These are phyloP conservation scores for Cercospora nicotianae DNA, from an alignment of 2,329 filamentous ascomycete species.

Conservation along the genomic window DNA sequence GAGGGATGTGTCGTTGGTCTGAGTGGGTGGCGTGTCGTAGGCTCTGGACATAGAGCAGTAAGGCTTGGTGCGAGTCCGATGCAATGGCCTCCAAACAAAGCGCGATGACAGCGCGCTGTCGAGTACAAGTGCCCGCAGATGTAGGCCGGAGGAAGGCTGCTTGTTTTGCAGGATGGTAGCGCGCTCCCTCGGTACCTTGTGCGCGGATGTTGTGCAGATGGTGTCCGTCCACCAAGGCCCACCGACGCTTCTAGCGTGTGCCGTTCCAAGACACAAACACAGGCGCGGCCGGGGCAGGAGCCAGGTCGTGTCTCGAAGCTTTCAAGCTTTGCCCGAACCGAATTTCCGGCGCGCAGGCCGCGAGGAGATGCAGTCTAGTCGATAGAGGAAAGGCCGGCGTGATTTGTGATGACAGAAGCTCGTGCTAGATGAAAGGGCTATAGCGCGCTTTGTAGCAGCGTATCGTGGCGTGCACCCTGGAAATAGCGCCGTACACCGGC, in stretches of 20 bases:
- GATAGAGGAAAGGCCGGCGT: constrained; percentile 31
- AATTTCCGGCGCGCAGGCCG: constrained; percentile 32
- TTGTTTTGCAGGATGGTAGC: constrained; percentile 44
- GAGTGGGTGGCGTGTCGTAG: constrained; percentile 36
- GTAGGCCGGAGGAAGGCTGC: constrained; percentile 35
- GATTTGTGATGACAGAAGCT: constrained; percentile 24
- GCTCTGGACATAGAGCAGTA: constrained; percentile 47
- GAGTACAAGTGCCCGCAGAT: constrained; percentile 39
- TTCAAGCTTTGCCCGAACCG: constrained; percentile 31
- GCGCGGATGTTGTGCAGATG: constrained; percentile 53
- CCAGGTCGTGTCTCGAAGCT: constrained; percentile 24
- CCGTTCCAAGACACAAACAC: constrained; percentile 25
- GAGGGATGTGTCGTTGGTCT: constrained; percentile 42
- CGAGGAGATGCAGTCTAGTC: constrained; percentile 30
- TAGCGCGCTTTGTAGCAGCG: constrained; percentile 33
- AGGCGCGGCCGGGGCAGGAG: constrained; percentile 22
- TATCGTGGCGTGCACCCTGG: constrained; percentile 41
- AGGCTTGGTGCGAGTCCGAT: constrained; percentile 31
- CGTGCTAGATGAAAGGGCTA: constrained; percentile 32
- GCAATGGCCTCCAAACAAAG: constrained; percentile 37
- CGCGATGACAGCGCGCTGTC: constrained; percentile 39
- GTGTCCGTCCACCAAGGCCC: constrained; percentile 34
- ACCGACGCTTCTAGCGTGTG: constrained; percentile 37
- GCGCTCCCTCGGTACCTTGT: constrained; percentile 44
- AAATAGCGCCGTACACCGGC: constrained; percentile 39